phyloP scores from a whole-genome alignment of 2,329 filamentous ascomycete species.

The Cladorrhinum sp. region DNA sequence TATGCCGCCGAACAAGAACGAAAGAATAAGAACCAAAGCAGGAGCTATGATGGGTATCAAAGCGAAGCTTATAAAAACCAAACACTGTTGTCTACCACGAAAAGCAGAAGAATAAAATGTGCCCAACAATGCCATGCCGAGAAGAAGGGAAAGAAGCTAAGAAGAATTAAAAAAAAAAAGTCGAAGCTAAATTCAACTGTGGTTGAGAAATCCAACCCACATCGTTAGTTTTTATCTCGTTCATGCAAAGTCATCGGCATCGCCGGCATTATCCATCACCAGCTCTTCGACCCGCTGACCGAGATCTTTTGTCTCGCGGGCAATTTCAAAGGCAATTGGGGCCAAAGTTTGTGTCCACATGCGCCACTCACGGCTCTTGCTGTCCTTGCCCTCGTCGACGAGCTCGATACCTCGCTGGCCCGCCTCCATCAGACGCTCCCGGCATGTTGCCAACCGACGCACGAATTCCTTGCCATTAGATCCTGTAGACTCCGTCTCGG shows the following conservation, averaged over 20 bases:
- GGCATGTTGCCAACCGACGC: slow-evolving; percentile 58
- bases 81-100: slow-evolving; percentile 1
- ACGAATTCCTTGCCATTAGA: slow-evolving; percentile 50
- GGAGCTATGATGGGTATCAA: slow-evolving; percentile 29
- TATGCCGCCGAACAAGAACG: background rate
- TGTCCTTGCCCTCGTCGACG: slow-evolving; percentile 48
- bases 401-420: slow-evolving; percentile 60
- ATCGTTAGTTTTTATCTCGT: background rate
- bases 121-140: slow-evolving; percentile 4
- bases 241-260: slow-evolving; percentile 48
- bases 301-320: slow-evolving; percentile 75
- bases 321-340: slow-evolving; percentile 83
- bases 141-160: slow-evolving; percentile 6
- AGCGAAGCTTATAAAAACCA: slow-evolving; percentile 20
- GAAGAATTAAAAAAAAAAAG: slow-evolving; percentile 8
- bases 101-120: slow-evolving; percentile 1
- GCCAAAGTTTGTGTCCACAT: slow-evolving; percentile 70
- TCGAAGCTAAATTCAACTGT: background rate
- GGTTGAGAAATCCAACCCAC: background rate
- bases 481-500: slow-evolving; percentile 59
- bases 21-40: background rate
- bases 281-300: slow-evolving; percentile 44
- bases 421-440: slow-evolving; percentile 63
- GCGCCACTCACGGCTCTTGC: slow-evolving; percentile 56
- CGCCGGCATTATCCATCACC: slow-evolving; percentile 32